Percentiles rank a stretch among this genome's conserved stretches.
phyloP scores from a whole-genome alignment of 1,284 basidiomycete genomes.

The Phellinidium pouzarii region DNA sequence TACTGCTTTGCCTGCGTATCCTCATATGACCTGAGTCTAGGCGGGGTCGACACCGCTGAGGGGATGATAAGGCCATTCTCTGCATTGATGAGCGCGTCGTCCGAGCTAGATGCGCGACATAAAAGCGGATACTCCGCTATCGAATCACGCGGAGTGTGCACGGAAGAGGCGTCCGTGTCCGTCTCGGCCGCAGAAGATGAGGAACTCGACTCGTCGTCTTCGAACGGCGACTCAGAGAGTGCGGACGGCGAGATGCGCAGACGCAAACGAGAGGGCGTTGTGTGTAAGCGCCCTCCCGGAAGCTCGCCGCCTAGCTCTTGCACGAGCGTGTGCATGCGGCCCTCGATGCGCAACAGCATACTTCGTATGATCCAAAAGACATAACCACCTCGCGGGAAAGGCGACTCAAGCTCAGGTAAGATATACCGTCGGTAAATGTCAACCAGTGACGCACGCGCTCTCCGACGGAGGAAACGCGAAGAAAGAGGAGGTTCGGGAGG shows the following conservation, averaged over 20 bases:
- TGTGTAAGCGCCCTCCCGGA: constrained; percentile 16
- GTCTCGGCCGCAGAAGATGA: constrained; percentile 21
- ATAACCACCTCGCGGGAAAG: constrained; percentile 29
- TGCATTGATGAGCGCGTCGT: constrained; percentile 4
- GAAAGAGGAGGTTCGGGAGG: constrained; percentile 13
- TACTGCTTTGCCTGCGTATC: neutral
- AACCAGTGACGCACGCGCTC: constrained; percentile 68
- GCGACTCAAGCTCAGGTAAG: constrained; percentile 36
- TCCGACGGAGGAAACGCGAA: constrained; percentile 43
- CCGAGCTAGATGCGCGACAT: constrained; percentile 14
- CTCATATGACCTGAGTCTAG: neutral
- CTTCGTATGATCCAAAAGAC: constrained; percentile 49
- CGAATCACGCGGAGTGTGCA: constrained; percentile 47
- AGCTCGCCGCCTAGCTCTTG: constrained; percentile 29
- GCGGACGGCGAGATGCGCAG: constrained; percentile 6
- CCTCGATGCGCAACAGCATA: constrained; percentile 43
- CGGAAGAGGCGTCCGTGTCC: constrained; percentile 44
- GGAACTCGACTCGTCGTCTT: constrained; percentile 25
- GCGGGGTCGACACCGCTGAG: neutral
- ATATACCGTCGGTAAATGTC: constrained; percentile 70
- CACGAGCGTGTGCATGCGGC: constrained; percentile 41
- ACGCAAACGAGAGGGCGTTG: constrained; percentile 8
- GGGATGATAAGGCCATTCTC: constrained; percentile 9
- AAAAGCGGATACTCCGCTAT: constrained; percentile 21
- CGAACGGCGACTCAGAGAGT: constrained; percentile 23